Conservation (phyloP, 805 yeast genomes). For the Lachancea cidri region DNA sequence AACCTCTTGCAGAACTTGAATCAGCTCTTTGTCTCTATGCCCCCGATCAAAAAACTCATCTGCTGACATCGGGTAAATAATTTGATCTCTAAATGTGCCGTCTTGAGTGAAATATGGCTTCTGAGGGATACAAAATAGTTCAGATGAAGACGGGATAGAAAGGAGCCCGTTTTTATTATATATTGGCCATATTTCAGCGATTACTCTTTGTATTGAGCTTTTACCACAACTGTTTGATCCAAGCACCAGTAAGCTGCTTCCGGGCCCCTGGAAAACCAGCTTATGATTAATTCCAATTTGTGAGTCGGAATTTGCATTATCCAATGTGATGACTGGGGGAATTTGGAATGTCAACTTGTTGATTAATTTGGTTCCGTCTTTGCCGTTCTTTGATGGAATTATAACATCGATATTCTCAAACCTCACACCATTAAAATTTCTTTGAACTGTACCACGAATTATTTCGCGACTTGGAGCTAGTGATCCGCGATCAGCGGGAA, state of each 20-base stretch:
- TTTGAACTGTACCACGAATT: conserved; percentile 76
- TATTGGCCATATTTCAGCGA: conserved; percentile 90
- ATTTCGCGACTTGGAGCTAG: conserved; percentile 36
- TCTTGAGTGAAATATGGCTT: conserved; percentile 69
- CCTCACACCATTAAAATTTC: conserved; percentile 70
- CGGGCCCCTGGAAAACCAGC: conserved; percentile 31
- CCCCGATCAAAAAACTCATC: conserved; percentile 73
- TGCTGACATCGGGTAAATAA: conserved; percentile 79
- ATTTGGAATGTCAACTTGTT: conserved; percentile 55
- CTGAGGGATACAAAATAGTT: conserved; percentile 78
- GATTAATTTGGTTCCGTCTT: conserved; percentile 56
- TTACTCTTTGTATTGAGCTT: conserved; percentile 74
- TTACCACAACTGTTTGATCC: conserved; percentile 92
- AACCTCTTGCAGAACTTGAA: conserved; percentile 65
- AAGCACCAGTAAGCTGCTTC: conserved; percentile 68
- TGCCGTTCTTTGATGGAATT: conserved; percentile 63
- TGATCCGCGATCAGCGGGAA: background rate
- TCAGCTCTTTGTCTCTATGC: conserved; percentile 60
- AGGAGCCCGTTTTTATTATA: conserved; percentile 65
- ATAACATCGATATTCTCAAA: conserved; percentile 79
- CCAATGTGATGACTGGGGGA: conserved; percentile 25
- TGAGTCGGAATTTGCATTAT: conserved; percentile 11
- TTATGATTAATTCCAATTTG: conserved; percentile 34
- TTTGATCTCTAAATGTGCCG: conserved; percentile 86
- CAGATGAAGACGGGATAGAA: conserved; percentile 68